phyloP scores from a whole-genome alignment of 2,329 filamentous ascomycete species.

The Bisporella sp. region DNA sequence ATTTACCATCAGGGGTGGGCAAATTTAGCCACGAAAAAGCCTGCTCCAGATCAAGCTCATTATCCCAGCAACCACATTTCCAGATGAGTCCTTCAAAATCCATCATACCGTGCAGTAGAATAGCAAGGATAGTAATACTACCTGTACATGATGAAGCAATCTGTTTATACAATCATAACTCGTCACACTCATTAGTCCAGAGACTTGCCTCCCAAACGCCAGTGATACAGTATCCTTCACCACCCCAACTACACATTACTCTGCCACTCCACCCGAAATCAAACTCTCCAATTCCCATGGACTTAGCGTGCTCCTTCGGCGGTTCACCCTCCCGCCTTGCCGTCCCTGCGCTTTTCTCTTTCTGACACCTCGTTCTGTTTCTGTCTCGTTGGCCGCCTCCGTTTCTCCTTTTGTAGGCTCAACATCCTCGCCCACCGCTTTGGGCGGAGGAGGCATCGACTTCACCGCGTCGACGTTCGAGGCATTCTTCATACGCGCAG shows the following conservation, averaged over 20 bases:
- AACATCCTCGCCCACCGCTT: constrained; percentile 3
- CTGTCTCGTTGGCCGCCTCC: not conserved
- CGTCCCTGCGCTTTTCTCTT: constrained; percentile 34
- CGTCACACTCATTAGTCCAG: not conserved
- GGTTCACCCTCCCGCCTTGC: constrained; percentile 40
- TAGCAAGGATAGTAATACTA: too few relatives aligned
- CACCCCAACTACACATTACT: not conserved
- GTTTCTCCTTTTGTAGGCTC: constrained; percentile 7
- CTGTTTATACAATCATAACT: not conserved
- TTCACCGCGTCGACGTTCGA: constrained; percentile 14
- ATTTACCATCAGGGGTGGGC: too few relatives aligned
- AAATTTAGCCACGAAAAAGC: too few relatives aligned
- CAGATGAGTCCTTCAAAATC: too few relatives aligned
- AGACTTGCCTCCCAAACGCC: not conserved
- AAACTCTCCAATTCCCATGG: constrained; percentile 67
- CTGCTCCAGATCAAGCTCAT: too few relatives aligned
- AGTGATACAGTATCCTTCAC: not conserved
- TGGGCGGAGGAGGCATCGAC: constrained; percentile 26
- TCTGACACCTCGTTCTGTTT: constrained; percentile 10
- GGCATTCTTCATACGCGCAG: constrained; percentile 35
- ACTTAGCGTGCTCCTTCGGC: constrained; percentile 68
- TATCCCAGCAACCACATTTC: too few relatives aligned
- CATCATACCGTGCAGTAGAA: too few relatives aligned
- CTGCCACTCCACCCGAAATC: constrained; percentile 36
- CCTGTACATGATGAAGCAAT: too few relatives aligned